Percentiles rank a stretch among this genome's conserved stretches.
Conservation (phyloP, 495 filamentous ascomycete genomes). For the Talaromyces trachyspermus region DNA sequence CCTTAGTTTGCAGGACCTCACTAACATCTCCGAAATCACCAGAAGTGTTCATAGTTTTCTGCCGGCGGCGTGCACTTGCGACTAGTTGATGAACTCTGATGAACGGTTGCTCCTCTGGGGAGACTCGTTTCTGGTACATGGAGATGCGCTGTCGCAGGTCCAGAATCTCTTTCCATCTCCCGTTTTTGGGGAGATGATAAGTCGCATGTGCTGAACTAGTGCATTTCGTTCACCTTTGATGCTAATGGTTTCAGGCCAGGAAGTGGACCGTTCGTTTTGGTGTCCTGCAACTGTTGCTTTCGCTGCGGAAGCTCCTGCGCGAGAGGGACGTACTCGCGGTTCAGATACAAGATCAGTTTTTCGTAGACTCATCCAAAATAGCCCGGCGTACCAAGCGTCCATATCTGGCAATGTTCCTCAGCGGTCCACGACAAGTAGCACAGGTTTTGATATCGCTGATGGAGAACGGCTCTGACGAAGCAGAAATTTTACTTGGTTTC, state of each 20-base stretch:
- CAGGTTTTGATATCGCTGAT: constrained; percentile 49
- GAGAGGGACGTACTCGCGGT: constrained; percentile 42
- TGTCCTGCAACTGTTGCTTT: constrained; percentile 21
- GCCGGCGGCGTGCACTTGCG: constrained; percentile 36
- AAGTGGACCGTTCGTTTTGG: constrained; percentile 6
- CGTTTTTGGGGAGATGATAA: neutral
- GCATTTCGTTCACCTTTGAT: neutral
- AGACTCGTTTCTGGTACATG: constrained; percentile 36
- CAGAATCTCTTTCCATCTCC: constrained; percentile 32
- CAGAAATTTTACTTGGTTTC: constrained; percentile 33
- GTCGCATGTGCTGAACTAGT: neutral
- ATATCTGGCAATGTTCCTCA: constrained; percentile 59
- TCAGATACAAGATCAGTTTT: constrained; percentile 54
- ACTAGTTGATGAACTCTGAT: constrained; percentile 48
- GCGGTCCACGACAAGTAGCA: constrained; percentile 54
- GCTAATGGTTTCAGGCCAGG: neutral
- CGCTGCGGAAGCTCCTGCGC: constrained; percentile 28
- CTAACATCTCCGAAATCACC: constrained; percentile 33
- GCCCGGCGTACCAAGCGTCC: constrained; percentile 57
- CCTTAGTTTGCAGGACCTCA: constrained; percentile 37
- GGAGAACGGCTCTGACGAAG: constrained; percentile 43
- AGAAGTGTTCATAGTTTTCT: constrained; percentile 13
- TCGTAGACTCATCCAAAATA: constrained; percentile 58
- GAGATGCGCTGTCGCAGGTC: constrained; percentile 33
- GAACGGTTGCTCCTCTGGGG: constrained; percentile 54